These are phyloP conservation scores for Nakazawaea ambrosiae DNA, from an alignment of 805 yeast species.

Conservation along the genomic window DNA sequence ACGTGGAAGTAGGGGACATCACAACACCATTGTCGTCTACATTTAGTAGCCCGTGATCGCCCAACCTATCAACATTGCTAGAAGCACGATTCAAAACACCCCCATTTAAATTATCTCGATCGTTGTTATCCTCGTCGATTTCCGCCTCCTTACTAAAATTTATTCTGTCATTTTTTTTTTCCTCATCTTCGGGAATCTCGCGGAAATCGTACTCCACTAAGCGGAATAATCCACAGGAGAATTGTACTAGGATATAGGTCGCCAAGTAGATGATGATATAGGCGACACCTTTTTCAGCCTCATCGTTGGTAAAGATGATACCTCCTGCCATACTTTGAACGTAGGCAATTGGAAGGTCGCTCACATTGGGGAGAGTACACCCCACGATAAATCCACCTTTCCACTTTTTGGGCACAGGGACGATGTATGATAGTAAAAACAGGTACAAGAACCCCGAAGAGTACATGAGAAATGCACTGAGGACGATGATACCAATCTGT, in stretches of 20 bases:
- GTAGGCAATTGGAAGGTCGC: conserved; percentile 75
- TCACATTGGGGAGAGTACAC: conserved; percentile 67
- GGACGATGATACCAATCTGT: conserved; percentile 57
- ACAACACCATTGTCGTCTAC: conserved; percentile 5
- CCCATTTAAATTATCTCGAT: background rate
- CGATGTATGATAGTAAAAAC: conserved; percentile 19
- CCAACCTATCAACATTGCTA: background rate
- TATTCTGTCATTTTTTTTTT: background rate
- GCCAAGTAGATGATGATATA: conserved; percentile 53
- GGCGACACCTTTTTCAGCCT: conserved; percentile 34
- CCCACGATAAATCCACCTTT: conserved; percentile 64
- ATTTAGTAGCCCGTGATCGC: background rate
- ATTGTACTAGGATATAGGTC: conserved; percentile 43
- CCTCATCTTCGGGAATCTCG: conserved; percentile 14
- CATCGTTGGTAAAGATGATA: conserved; percentile 23
- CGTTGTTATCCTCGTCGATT: background rate
- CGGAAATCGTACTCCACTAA: conserved; percentile 46
- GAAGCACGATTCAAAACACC: background rate
- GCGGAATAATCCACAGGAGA: conserved; percentile 44
- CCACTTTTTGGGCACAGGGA: conserved; percentile 60
- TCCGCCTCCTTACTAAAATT: background rate
- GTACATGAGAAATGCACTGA: conserved; percentile 45
- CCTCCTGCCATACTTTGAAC: conserved; percentile 54
- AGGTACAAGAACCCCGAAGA: conserved; percentile 29
- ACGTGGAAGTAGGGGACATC: conserved; percentile 11